These are phyloP conservation scores for Magnaporthiopsis incrustans DNA, from an alignment of 2,329 filamentous ascomycete genomes.

Conservation along the genomic window DNA sequence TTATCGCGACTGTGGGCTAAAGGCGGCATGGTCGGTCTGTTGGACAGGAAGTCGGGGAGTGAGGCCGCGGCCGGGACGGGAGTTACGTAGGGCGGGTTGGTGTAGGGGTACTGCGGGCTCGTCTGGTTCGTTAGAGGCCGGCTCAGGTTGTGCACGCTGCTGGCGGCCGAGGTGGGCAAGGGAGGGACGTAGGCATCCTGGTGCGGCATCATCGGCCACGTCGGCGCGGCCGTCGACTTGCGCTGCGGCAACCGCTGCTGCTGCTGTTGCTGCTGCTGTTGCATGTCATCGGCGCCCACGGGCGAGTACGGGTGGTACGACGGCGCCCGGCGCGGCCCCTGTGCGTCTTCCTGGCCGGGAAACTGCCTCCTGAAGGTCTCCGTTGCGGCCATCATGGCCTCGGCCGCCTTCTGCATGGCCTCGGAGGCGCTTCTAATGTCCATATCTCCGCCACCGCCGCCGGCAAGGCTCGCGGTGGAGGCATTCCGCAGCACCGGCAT, in stretches of 20 bases:
- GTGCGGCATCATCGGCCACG: neutral
- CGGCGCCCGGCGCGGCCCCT: slow-evolving; percentile 1
- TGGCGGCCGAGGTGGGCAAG: slow-evolving; percentile 2
- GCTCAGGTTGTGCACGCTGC: neutral
- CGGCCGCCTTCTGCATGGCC: slow-evolving; percentile 22
- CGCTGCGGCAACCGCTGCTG: neutral
- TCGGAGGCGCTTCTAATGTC: slow-evolving; percentile 19
- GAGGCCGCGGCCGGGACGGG: neutral
- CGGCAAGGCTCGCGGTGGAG: neutral
- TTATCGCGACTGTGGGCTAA: neutral
- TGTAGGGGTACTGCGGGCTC: neutral
- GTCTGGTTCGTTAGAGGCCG: slow-evolving; percentile 1
- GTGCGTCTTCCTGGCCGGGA: slow-evolving; percentile 9
- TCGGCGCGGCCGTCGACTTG: neutral
- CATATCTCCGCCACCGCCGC: slow-evolving; percentile 10
- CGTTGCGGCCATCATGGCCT: slow-evolving; percentile 22
- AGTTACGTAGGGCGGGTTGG: neutral
- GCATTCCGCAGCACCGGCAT: slow-evolving; percentile 7
- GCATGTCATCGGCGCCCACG: slow-evolving; percentile 1
- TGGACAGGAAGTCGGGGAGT: neutral
- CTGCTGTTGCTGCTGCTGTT: neutral
- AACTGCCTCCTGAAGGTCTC: slow-evolving; percentile 20
- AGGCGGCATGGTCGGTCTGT: neutral
- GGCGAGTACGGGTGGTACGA: slow-evolving; percentile 15
- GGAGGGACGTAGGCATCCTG: neutral